These are phyloP conservation scores for Blumeriella jaapii DNA, from an alignment of 2,329 filamentous ascomycete species.

Conservation along the genomic window DNA sequence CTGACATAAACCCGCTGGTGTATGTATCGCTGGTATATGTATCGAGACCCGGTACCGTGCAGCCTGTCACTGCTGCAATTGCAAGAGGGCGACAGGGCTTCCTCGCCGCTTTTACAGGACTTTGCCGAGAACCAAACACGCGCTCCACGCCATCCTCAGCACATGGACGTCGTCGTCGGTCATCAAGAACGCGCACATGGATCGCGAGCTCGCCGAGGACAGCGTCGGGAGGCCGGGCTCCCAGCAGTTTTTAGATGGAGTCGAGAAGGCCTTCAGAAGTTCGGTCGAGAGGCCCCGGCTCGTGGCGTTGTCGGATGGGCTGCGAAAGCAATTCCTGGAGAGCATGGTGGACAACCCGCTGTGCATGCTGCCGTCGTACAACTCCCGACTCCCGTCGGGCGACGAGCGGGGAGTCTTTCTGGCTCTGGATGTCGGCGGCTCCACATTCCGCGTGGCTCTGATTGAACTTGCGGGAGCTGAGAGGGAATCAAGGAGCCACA, in stretches of 20 bases:
- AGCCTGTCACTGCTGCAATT: constrained; percentile 45
- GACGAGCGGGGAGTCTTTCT: constrained; percentile 47
- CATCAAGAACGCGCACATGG: constrained; percentile 16
- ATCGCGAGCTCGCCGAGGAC: constrained; percentile 5
- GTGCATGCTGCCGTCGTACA: constrained; percentile 57
- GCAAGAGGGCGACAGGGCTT: constrained; percentile 42
- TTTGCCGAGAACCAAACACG: constrained; percentile 45
- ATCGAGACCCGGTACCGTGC: constrained; percentile 28
- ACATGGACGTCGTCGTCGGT: constrained; percentile 38
- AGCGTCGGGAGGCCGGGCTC: constrained; percentile 17
- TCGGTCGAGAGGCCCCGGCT: constrained; percentile 34
- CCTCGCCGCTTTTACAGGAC: constrained; percentile 44
- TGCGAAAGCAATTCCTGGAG: constrained; percentile 45
- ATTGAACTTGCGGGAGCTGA: constrained; percentile 44
- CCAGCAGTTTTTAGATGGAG: constrained; percentile 42
- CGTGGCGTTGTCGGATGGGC: constrained; percentile 34
- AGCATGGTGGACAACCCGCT: constrained; percentile 39
- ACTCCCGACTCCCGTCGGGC: constrained; percentile 50
- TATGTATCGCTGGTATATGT: too few species aligned
- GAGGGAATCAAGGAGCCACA: constrained; percentile 34
- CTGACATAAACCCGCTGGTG: too few species aligned
- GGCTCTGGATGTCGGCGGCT: constrained; percentile 58
- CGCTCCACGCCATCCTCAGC: constrained; percentile 44
- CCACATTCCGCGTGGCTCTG: constrained; percentile 52
- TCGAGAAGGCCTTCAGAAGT: constrained; percentile 39